Percentiles rank a stretch among this genome's conserved stretches.
phyloP scores from a whole-genome alignment of 495 filamentous ascomycete genomes.

The Penicillium soppii region DNA sequence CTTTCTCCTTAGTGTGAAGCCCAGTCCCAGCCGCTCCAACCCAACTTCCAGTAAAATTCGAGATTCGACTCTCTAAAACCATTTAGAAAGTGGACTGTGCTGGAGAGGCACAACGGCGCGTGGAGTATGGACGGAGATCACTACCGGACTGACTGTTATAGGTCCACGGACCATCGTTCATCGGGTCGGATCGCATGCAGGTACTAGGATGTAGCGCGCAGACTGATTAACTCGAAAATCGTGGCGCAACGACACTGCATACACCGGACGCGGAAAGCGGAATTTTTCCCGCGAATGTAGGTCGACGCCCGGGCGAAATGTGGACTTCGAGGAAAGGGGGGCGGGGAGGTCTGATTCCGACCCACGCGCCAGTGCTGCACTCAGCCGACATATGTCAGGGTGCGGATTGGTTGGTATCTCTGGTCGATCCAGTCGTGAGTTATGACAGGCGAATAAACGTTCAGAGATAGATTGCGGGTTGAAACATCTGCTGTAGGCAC shows the following conservation, averaged over 20 bases:
- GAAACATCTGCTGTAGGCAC: background rate
- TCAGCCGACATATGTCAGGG: slow-evolving; percentile 16
- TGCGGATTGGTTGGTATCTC: slow-evolving; percentile 7
- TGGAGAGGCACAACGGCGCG: slow-evolving; percentile 8
- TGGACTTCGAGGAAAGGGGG: background rate
- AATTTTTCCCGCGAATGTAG: background rate
- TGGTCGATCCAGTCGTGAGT: background rate
- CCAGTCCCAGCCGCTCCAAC: background rate
- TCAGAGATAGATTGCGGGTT: background rate
- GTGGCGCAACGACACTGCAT: slow-evolving; percentile 14
- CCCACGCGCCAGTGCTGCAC: slow-evolving; percentile 21
- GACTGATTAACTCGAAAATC: slow-evolving; percentile 13
- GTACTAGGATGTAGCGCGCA: slow-evolving; percentile 31
- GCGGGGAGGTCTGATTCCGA: slow-evolving; percentile 2
- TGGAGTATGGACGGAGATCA: slow-evolving; percentile 23
- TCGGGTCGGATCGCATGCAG: slow-evolving; percentile 37
- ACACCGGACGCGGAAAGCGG: slow-evolving; percentile 10
- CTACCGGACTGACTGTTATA: slow-evolving; percentile 17
- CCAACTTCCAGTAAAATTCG: background rate
- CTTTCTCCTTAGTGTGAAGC: background rate
- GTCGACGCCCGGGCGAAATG: background rate
- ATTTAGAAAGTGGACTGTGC: background rate
- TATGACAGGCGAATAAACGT: slow-evolving; percentile 1
- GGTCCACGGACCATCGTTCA: slow-evolving; percentile 33
- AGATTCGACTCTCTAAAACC: background rate